Conservation (phyloP, 441 rosid species). For the Flueggea neowawraea region DNA sequence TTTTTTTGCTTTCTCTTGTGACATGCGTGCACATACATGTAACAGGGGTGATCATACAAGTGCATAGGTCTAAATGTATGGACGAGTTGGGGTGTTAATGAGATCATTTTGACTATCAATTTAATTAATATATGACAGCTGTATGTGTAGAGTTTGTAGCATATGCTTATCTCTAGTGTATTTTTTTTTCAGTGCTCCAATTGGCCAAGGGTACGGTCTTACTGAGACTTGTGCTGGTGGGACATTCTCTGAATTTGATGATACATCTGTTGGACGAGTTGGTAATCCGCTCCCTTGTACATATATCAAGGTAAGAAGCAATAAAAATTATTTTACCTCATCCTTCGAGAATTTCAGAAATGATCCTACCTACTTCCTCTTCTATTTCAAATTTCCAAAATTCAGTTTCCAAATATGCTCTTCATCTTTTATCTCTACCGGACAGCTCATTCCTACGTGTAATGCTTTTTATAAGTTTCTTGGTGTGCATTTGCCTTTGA, state of each 20-base stretch:
- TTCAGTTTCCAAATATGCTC: too few species aligned
- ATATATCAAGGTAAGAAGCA: constrained; percentile 63
- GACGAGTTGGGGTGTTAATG: too few species aligned
- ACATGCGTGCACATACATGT: not conserved
- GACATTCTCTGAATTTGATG: constrained; percentile 95
- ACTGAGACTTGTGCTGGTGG: constrained; percentile 99
- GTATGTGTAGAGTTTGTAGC: not conserved
- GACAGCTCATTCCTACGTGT: too few species aligned
- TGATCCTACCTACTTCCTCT: not conserved
- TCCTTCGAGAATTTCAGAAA: not conserved
- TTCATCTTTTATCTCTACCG: too few species aligned
- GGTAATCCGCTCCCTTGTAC: constrained; percentile 98
- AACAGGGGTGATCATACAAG: not conserved
- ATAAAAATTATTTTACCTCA: not conserved
- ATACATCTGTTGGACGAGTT: constrained; percentile 94
- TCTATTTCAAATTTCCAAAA: not conserved
- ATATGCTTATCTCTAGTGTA: not conserved
- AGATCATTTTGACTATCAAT: too few species aligned
- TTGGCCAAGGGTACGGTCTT: constrained; percentile 98
- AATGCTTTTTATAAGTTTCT: too few species aligned
- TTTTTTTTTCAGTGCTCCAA: constrained; percentile 63
- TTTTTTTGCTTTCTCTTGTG: not conserved
- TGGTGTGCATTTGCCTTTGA: too few species aligned
- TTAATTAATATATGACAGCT: too few species aligned
- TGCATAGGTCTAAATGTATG: not conserved